These are phyloP conservation scores for Rhodotorula sp. DNA, from an alignment of 1,284 basidiomycete genomes.

Conservation along the genomic window DNA sequence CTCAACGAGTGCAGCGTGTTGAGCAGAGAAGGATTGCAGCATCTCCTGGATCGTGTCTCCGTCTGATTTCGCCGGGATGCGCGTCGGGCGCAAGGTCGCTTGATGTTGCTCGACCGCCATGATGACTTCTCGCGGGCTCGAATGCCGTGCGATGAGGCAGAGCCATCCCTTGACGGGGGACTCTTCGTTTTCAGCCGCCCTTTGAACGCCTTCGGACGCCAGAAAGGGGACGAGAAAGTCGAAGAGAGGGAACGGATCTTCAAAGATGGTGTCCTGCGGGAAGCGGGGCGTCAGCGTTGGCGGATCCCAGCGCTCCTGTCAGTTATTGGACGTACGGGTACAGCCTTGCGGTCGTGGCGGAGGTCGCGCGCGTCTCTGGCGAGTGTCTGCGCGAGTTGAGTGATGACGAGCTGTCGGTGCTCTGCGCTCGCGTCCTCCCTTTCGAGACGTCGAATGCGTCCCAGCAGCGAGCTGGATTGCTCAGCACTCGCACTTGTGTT, in stretches of 20 bases:
- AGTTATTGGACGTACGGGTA: not conserved
- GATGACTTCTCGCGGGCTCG: constrained; percentile 25
- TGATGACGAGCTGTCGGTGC: not conserved
- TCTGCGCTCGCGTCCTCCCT: not conserved
- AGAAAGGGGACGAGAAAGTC: constrained; percentile 14
- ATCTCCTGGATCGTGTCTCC: too few species aligned
- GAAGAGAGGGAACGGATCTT: constrained; percentile 21
- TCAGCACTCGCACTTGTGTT: too few species aligned
- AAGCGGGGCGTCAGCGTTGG: too few species aligned
- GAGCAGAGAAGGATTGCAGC: too few species aligned
- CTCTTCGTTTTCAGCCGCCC: not conserved
- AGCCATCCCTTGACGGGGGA: not conserved
- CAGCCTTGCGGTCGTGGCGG: not conserved
- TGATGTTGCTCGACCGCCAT: constrained; percentile 14
- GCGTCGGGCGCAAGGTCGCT: not conserved
- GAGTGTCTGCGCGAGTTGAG: not conserved
- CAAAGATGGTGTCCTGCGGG: constrained; percentile 14
- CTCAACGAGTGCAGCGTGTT: too few species aligned
- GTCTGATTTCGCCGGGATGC: too few species aligned
- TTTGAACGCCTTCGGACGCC: not conserved
- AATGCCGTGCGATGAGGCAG: not conserved
- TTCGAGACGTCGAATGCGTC: not conserved
- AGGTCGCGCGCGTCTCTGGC: not conserved
- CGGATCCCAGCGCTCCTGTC: too few species aligned
- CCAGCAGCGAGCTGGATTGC: not conserved